These are phyloP conservation scores for Calonectria crousiana DNA, from an alignment of 2,329 filamentous ascomycete species.

Conservation along the genomic window DNA sequence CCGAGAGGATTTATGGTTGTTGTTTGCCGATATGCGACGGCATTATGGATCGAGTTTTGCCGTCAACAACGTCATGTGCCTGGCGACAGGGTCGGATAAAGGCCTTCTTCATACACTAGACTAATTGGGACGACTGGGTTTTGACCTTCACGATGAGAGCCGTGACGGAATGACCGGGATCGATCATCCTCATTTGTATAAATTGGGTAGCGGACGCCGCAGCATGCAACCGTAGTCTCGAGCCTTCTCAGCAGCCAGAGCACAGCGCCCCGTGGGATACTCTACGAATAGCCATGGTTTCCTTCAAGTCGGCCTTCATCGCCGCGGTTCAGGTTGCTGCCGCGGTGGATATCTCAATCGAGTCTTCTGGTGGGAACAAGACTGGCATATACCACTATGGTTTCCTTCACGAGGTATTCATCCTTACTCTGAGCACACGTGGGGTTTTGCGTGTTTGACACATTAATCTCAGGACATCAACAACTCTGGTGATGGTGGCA, in stretches of 20 bases:
- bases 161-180: background rate
- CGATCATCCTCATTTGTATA: background rate
- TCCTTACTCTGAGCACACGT: too few species aligned
- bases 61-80: conserved; percentile 13
- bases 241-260: conserved; percentile 1
- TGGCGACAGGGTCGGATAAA: conserved; percentile 8
- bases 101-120: background rate
- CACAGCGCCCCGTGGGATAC: background rate
- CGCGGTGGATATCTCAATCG: conserved; percentile 53
- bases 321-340: conserved; percentile 21
- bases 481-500: conserved; percentile 78
- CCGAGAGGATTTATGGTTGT: conserved; percentile 9
- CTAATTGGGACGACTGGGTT: background rate
- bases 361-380: conserved; percentile 54
- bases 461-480: conserved; percentile 65
- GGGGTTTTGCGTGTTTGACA: background rate
- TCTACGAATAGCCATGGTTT: conserved; percentile 19
- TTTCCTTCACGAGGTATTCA: conserved; percentile 57
- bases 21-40: conserved; percentile 22
- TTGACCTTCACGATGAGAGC: background rate
- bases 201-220: background rate
- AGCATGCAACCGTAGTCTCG: background rate
- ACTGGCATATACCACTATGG: conserved; percentile 60
- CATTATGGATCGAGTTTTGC: conserved; percentile 26
- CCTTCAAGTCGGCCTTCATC: conserved; percentile 24